Percentiles rank a stretch among this genome's conserved stretches.
These are phyloP conservation scores for Penicillium tannophilum DNA, from an alignment of 495 filamentous ascomycete genomes.

Conservation along the genomic window DNA sequence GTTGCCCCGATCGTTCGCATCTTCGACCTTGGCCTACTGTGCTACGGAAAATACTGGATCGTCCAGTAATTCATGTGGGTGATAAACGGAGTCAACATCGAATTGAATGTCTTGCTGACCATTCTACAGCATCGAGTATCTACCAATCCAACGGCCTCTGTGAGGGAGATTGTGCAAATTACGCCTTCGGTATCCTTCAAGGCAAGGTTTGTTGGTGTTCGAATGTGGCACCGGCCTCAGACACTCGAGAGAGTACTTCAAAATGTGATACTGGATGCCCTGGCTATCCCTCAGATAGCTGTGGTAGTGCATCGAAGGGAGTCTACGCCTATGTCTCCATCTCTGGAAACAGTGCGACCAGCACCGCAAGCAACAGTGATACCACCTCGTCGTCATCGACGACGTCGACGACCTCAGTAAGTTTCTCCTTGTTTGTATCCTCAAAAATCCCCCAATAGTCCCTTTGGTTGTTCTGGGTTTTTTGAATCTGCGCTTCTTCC, in stretches of 20 bases:
- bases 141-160: conserved; percentile 73
- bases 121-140: conserved; percentile 47
- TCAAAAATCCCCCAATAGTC: background rate
- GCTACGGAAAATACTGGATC: conserved; percentile 51
- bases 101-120: conserved; percentile 5
- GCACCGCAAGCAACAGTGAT: conserved; percentile 36
- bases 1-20: conserved; percentile 20
- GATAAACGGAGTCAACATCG: background rate
- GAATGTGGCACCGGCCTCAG: conserved; percentile 61
- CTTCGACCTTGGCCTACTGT: conserved; percentile 41
- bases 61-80: conserved; percentile 33
- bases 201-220: conserved; percentile 74
- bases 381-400: conserved; percentile 8
- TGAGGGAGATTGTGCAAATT: conserved; percentile 54
- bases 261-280: conserved; percentile 64
- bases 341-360: conserved; percentile 29
- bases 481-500: conserved; percentile 14
- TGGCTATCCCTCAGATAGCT: conserved; percentile 65
- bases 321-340: conserved; percentile 62
- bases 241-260: conserved; percentile 31
- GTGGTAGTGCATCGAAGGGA: conserved; percentile 56
- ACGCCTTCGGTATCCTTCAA: conserved; percentile 70
- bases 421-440: conserved; percentile 6
- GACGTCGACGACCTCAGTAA: conserved; percentile 29
- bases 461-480: conserved; percentile 9